Base-by-base conservation (phyloP, 768 basidiomycete genomes). In the Boletus insuetus region DNA sequence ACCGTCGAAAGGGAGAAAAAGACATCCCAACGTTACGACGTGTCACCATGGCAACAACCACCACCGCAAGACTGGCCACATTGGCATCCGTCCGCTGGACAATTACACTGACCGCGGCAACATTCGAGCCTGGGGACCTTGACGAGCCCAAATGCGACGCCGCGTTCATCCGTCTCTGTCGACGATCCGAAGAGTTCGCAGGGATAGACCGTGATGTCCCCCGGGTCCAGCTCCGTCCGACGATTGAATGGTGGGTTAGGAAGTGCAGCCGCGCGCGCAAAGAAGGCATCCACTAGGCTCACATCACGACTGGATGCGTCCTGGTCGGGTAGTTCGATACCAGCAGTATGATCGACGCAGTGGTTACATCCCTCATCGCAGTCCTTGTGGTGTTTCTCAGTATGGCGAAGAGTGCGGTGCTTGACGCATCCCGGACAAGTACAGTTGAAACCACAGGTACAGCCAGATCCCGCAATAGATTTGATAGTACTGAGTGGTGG, bases 391-490 rank as follows among this genome's bases (percentile, higher is more conserved):
- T 72, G 67, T 37, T 56, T 58, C 42, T 75, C 75, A 19, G 73
- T 78, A 55, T 82, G 67, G 17, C 76, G 75, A 17, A 69, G 53
- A 1, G 83, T 82, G n/a, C 86, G 84, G 64, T 91, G 89, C 60
- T 86, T 78, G 11, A 80, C 67, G 64, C 89, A 91, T 34, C 87
- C 87, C 0, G 87, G 87, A 69, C 89, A 91, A 14, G 78, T 78
- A 63, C 89, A 91, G 39, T 73, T 72, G 41, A 82, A 68, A 31
- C 87, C 87, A 64, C 89, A 90, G 9, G 84, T 86, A 65, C 89
- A 91, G 3, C 85, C 86, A 3, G 86, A 79, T 14, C 82, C 85
- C 2, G 86, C 84, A 13, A 86, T 67, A 6, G 85, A 84, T 20
- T 74, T 73, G 42, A 86, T 77, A 41, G 75, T 72, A 61, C 79